Evolutionary conservation across 352 stramenopile genomes (phyloP).

Genomic region (Pythium scleroteichum): DNA sequence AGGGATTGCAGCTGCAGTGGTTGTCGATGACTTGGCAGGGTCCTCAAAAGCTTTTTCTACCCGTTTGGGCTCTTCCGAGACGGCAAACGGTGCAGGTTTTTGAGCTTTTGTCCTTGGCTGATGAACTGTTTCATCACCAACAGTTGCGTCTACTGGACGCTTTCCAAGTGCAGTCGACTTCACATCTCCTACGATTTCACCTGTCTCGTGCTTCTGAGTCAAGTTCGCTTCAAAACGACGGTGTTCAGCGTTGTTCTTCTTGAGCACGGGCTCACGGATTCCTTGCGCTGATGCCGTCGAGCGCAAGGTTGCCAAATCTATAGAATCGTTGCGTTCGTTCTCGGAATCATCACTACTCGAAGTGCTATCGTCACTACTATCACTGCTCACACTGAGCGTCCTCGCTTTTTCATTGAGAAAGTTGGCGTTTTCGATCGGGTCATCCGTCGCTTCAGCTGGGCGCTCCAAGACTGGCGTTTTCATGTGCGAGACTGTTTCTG

Average conservation of each 20-base stretch:
- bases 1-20: not conserved
- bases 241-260: no score
- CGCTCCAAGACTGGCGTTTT: not conserved
- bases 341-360: constrained; percentile 9
- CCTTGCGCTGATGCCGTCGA: no score
- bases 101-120: no score
- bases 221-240: no score
- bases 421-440: not conserved
- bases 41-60: no score
- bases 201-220: no score
- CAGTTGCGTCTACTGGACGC: not conserved
- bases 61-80: no score
- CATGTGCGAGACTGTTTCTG: not conserved
- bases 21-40: not conserved
- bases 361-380: constrained; percentile 17
- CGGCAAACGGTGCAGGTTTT: no score
- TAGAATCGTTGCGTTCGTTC: not conserved
- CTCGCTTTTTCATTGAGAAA: constrained; percentile 6
- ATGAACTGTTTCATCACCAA: no score
- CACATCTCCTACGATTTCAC: not conserved
- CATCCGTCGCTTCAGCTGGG: no score
- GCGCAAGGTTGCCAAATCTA: no score
- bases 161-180: not conserved
- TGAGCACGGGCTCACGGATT: no score
- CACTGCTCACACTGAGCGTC: constrained; percentile 11